These are phyloP conservation scores for Sergeia podlipaevii DNA, from an alignment of 208 protist genomes.

Conservation along the genomic window DNA sequence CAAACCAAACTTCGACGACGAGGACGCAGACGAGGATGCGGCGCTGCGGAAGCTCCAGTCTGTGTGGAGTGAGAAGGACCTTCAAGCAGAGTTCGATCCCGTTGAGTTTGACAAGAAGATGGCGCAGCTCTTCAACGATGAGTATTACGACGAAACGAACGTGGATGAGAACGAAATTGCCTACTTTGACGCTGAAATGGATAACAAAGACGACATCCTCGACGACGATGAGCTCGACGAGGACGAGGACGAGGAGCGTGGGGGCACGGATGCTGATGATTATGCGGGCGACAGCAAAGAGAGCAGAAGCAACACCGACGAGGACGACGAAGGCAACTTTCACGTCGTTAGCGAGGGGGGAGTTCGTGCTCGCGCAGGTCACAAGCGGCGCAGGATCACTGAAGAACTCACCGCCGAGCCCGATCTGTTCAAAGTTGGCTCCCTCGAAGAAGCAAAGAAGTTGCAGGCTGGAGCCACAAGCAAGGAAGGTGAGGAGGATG, in stretches of 20 bases:
- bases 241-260: slow-evolving; percentile 16
- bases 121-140: slow-evolving; percentile 78
- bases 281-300: slow-evolving; percentile 19
- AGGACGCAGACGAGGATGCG: slow-evolving; percentile 47
- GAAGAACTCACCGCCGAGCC: slow-evolving; percentile 17
- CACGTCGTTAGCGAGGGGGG: slow-evolving; percentile 3
- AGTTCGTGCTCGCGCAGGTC: neutral
- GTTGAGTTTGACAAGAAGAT: slow-evolving; percentile 88
- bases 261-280: slow-evolving; percentile 4
- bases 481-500: too few species aligned
- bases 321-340: neutral
- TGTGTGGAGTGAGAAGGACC: slow-evolving; percentile 77
- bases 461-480: slow-evolving; percentile 1
- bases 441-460: slow-evolving; percentile 54
- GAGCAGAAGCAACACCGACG: neutral
- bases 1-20: slow-evolving; percentile 3
- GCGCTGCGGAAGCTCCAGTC: slow-evolving; percentile 46
- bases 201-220: slow-evolving; percentile 30
- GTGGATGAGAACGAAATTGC: slow-evolving; percentile 85
- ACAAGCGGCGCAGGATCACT: neutral
- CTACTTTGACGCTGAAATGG: slow-evolving; percentile 79
- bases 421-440: slow-evolving; percentile 42
- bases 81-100: slow-evolving; percentile 83
- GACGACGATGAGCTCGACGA: slow-evolving; percentile 5
- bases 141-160: slow-evolving; percentile 85